Base-by-base conservation (phyloP, 352 stramenopile genomes). In the Saprolegnia diclina region DNA sequence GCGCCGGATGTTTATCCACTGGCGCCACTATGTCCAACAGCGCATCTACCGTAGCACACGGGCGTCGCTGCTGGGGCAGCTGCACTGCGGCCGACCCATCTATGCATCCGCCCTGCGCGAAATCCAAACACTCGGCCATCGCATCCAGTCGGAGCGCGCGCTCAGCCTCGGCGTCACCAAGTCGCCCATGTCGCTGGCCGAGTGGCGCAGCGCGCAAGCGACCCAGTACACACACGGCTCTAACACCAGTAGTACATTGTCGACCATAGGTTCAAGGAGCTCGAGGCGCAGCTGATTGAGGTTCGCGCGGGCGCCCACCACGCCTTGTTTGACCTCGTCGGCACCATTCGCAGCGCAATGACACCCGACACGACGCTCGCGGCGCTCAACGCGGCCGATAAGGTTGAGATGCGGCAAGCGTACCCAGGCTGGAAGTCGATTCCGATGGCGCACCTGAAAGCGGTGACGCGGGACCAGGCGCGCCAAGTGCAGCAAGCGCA, bases 391-490 rank as follows among this genome's bases (percentile, higher is more conserved):
- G 67, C 48, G 19, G 55, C 72, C 7, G 81, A 87, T 55, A 73
- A 76, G 11, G 61, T 68, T 0, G 71, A 74, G 9, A 79, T 91
- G 21, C 80, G 83, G 24, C 67, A 66, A 14, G 66, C 79, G 18
- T 85, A 89, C 59, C 63, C 77, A 5, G 80, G 82, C 40, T 90
- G 83, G 81, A 85, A 86, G 54, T 89, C 81, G 2, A 74, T 74
- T 35, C 83, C 83, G 18, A 88, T 90, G 29, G 59, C 72, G 50
- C 72, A 77, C 7, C 69, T 91, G 2, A 74, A 74, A 9, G 57
- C 67, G 4, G 77, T 78, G 19, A 79, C 78, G 56, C 48, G 50
- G 16, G 56, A 72, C 21, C 37, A 89, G 1, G 62, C 76, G 19
- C 62, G 52, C 3, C 77, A 88, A 72, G 75, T 79, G 37, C 68